Evolutionary conservation across 495 filamentous ascomycete species (phyloP).

Genomic region (Alectoria sarmentosa): DNA sequence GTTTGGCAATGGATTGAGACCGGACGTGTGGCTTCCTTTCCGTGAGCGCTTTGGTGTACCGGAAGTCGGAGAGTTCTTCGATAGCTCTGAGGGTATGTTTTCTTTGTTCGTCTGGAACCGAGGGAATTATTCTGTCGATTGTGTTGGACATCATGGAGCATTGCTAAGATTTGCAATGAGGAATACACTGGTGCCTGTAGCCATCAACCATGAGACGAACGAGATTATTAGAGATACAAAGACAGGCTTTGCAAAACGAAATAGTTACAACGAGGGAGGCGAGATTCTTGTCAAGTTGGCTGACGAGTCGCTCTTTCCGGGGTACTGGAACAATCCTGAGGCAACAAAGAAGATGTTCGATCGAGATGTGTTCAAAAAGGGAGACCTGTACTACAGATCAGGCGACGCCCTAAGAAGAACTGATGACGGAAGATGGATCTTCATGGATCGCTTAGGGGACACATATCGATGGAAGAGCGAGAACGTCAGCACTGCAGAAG

Average conservation of each 20-base stretch:
- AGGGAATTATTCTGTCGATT: slow-evolving; percentile 52
- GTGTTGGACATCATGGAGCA: slow-evolving; percentile 67
- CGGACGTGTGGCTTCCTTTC: slow-evolving; percentile 69
- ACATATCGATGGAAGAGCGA: slow-evolving; percentile 82
- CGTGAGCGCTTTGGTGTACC: slow-evolving; percentile 55
- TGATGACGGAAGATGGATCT: slow-evolving; percentile 68
- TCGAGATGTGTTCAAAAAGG: slow-evolving; percentile 63
- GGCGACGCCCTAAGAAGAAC: slow-evolving; percentile 64
- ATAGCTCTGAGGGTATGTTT: slow-evolving; percentile 58
- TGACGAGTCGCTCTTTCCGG: slow-evolving; percentile 52
- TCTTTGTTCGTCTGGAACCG: slow-evolving; percentile 48
- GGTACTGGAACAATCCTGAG: slow-evolving; percentile 60
- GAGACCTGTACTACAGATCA: slow-evolving; percentile 67
- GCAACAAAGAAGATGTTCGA: slow-evolving; percentile 65
- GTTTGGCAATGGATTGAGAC: slow-evolving; percentile 71
- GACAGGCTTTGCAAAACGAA: slow-evolving; percentile 58
- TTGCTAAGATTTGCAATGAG: slow-evolving; percentile 44
- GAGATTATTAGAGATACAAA: slow-evolving; percentile 55
- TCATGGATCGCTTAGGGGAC: slow-evolving; percentile 70
- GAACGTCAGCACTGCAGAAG: slow-evolving; percentile 76
- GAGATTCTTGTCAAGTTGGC: slow-evolving; percentile 69
- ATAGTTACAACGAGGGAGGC: slow-evolving; percentile 59
- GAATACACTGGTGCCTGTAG: slow-evolving; percentile 56
- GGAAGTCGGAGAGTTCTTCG: slow-evolving; percentile 59
- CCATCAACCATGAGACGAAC: slow-evolving; percentile 59